Evolutionary conservation across 176 grass and related monocot genomes (phyloP).

Genomic region (Eremochloa ophiuroides): DNA sequence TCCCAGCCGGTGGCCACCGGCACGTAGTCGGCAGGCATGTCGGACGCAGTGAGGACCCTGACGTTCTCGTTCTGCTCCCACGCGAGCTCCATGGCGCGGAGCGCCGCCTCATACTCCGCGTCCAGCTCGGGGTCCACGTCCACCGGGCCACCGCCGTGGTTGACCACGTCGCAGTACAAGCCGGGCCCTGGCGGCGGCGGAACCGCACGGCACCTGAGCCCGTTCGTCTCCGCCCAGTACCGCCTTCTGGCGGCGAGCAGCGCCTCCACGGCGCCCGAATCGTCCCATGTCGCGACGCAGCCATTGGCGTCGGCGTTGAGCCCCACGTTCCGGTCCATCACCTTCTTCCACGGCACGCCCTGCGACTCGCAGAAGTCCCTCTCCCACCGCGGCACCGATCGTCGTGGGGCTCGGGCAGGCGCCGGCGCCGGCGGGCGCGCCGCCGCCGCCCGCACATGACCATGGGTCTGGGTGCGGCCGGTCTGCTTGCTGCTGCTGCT

Average conservation of each 20-base stretch:
- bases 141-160: background rate
- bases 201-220: background rate
- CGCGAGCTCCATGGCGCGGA: background rate
- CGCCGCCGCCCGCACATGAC: constrained; percentile 13
- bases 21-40: background rate
- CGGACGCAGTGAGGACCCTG: background rate
- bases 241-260: constrained; percentile 33
- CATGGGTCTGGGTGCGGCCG: no score
- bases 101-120: constrained; percentile 5
- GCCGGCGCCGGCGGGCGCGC: background rate
- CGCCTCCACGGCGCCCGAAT: constrained; percentile 37
- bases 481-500: no score
- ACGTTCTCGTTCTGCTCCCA: background rate
- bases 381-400: constrained; percentile 30
- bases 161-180: constrained; percentile 13
- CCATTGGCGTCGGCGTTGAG: background rate
- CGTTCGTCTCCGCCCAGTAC: constrained; percentile 33
- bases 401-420: no score
- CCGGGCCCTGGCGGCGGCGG: constrained; percentile 10
- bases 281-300: constrained; percentile 27
- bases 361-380: constrained; percentile 22
- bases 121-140: background rate
- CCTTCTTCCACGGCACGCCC: constrained; percentile 29
- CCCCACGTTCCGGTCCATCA: constrained; percentile 5
- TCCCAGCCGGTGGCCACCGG: constrained; percentile 12